Evolutionary conservation across 495 filamentous ascomycete species (phyloP).

Genomic region (Pseudoneurospora amorphoporcata): DNA sequence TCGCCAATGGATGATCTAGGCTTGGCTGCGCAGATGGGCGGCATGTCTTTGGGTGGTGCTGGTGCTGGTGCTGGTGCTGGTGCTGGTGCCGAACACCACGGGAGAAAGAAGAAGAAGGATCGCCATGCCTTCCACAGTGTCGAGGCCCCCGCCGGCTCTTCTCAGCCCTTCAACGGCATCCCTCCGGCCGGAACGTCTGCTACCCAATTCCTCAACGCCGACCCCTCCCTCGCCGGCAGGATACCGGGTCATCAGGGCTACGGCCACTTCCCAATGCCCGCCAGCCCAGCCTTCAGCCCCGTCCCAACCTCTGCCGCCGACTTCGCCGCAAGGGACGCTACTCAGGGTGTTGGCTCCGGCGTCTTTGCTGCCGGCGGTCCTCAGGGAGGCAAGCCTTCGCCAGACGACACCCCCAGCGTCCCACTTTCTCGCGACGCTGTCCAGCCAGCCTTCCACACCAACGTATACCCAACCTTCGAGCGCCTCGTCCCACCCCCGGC

Average conservation of each 20-base stretch:
- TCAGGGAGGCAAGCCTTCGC: constrained; percentile 59
- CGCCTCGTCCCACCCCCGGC: constrained; percentile 82
- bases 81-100: constrained; percentile 40
- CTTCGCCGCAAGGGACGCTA: constrained; percentile 43
- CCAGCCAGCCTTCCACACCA: constrained; percentile 71
- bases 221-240: constrained; percentile 25
- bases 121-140: constrained; percentile 86
- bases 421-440: constrained; percentile 73
- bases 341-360: constrained; percentile 13
- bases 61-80: not conserved
- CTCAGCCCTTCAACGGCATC: constrained; percentile 56
- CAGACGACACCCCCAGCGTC: constrained; percentile 89
- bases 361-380: constrained; percentile 24
- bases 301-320: constrained; percentile 42
- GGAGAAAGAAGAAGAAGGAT: constrained; percentile 80
- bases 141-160: constrained; percentile 53
- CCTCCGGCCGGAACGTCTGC: constrained; percentile 48
- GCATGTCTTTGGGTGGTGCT: constrained; percentile 58
- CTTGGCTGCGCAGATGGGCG: constrained; percentile 78
- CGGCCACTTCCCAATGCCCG: constrained; percentile 51
- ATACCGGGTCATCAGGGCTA: constrained; percentile 21
- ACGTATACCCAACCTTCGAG: constrained; percentile 91
- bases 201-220: constrained; percentile 64
- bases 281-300: constrained; percentile 49
- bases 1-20: constrained; percentile 38